phyloP scores from a whole-genome alignment of 768 basidiomycete genomes.

The Gelatoporia subvermispora region DNA sequence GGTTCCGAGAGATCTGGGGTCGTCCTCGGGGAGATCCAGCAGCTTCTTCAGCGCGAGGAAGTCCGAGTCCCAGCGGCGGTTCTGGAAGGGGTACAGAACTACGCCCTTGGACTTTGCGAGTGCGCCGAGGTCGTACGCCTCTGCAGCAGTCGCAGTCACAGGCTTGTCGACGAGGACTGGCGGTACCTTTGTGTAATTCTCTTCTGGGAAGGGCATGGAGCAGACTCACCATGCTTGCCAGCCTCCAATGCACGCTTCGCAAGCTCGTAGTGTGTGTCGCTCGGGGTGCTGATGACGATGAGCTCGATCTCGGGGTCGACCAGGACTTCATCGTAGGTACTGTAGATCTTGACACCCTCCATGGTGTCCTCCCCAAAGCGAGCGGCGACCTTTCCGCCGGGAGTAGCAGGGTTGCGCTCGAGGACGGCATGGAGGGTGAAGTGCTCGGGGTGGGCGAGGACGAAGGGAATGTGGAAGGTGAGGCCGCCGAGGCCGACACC shows the following conservation, averaged over 20 bases:
- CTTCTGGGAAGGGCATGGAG: neutral
- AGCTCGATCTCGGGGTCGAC: slow-evolving; percentile 61
- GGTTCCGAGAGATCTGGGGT: slow-evolving; percentile 52
- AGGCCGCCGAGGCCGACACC: slow-evolving; percentile 74
- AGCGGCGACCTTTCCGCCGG: slow-evolving; percentile 60
- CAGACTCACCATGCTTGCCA: slow-evolving; percentile 62
- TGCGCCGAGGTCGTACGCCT: slow-evolving; percentile 56
- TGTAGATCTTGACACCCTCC: slow-evolving; percentile 46
- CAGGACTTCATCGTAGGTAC: slow-evolving; percentile 55
- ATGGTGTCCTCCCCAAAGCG: slow-evolving; percentile 51
- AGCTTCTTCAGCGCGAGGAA: slow-evolving; percentile 62
- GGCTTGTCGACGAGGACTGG: slow-evolving; percentile 80
- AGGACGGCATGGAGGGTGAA: slow-evolving; percentile 74
- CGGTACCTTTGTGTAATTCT: neutral
- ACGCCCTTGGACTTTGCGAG: slow-evolving; percentile 57
- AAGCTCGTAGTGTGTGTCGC: slow-evolving; percentile 64
- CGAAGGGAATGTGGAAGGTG: slow-evolving; percentile 78
- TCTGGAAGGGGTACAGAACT: slow-evolving; percentile 69
- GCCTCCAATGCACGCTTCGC: slow-evolving; percentile 62
- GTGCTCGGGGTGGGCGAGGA: slow-evolving; percentile 63
- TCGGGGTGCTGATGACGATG: slow-evolving; percentile 68
- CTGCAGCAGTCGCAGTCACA: slow-evolving; percentile 51
- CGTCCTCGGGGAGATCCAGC: slow-evolving; percentile 46
- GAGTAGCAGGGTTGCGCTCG: slow-evolving; percentile 59
- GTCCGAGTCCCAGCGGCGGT: slow-evolving; percentile 76